Base-by-base conservation (phyloP, 164 flowering plant genomes). In the Annona cherimola region DNA sequence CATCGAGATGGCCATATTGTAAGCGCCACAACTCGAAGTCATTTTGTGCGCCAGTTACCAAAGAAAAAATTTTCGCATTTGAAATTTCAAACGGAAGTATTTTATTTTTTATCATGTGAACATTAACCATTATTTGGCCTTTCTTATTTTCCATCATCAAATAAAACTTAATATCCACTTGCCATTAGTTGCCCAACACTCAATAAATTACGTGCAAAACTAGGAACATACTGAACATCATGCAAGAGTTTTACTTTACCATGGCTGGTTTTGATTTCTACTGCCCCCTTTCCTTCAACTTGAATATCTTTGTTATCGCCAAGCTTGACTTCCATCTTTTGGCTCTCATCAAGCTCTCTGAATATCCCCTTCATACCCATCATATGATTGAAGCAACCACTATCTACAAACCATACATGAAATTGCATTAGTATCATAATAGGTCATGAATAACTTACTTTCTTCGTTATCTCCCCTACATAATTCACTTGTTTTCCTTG, bases 341-440 rank as follows among this genome's bases (percentile, higher is more conserved):
- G 42, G 16, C 0, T 12, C 18, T 39, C 41, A 65, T 65, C 45
- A 2, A 65, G n/a, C 3, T 42, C 18, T 41, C 0, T 2, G 41
- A 65, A 42, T 18, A 42, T 65, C 41, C 7, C 44, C 68, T 39
- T 65, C 19, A 14, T 18, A 6, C 68, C 46, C 41, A 19, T 41
- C 68, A 65, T 65, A 65, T 65, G 68, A 39, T 65, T 65, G 18
- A n/a, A 11, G 7, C 18, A 41, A 14, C 68, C 46, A 40, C 45
- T 26, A 42, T 65, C 46, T 1, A 65, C 9, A 20, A 40, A 65
- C 68, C 68, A 65, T 5, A 42, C n/a, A 8, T 65, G 45, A 4
- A 41, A 12, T n/a, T 14, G 45, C n/a, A 14, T 42, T 20, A 16
- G 68, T 20, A 4, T 40, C 45, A 8, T 65, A 3, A 16, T 12